Conservation (phyloP, 2,329 filamentous ascomycete genomes). For the Aureobasidium sp. region DNA sequence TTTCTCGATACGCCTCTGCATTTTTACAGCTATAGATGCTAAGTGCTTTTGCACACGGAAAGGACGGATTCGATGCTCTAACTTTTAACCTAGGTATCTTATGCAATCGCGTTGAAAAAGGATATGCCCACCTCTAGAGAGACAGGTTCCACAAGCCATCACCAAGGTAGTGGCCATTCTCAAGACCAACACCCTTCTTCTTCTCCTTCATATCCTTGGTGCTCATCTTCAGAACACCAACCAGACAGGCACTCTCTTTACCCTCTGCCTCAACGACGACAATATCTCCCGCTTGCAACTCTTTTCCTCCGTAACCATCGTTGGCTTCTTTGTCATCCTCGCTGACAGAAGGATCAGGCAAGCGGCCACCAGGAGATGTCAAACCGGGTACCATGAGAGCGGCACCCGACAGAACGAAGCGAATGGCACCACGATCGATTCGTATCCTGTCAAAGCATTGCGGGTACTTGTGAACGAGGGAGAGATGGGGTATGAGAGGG, state of each 20-base stretch:
- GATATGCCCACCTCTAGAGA: constrained; percentile 22
- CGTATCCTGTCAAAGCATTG: constrained; percentile 72
- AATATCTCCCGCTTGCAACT: constrained; percentile 70
- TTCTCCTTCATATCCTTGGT: constrained; percentile 90
- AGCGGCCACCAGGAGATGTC: constrained; percentile 69
- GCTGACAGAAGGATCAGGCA: constrained; percentile 50
- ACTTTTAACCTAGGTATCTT: constrained; percentile 2
- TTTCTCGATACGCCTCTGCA: too few species aligned
- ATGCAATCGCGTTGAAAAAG: background rate
- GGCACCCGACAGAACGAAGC: constrained; percentile 88
- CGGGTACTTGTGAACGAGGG: constrained; percentile 84
- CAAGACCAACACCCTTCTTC: constrained; percentile 88
- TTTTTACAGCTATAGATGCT: too few species aligned
- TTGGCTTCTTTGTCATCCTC: constrained; percentile 31
- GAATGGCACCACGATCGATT: constrained; percentile 92
- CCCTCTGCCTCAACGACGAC: constrained; percentile 90
- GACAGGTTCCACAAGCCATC: constrained; percentile 83
- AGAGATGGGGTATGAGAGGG: constrained; percentile 76
- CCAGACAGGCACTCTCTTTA: constrained; percentile 82
- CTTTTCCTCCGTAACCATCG: constrained; percentile 48
- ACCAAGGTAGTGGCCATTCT: constrained; percentile 86
- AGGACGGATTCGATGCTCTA: background rate
- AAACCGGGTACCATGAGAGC: constrained; percentile 94
- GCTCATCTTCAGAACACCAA: constrained; percentile 73
- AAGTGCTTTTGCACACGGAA: fast-evolving